Conservation (phyloP, 2,329 filamentous ascomycete genomes). For the Parastagonospora avenae region DNA sequence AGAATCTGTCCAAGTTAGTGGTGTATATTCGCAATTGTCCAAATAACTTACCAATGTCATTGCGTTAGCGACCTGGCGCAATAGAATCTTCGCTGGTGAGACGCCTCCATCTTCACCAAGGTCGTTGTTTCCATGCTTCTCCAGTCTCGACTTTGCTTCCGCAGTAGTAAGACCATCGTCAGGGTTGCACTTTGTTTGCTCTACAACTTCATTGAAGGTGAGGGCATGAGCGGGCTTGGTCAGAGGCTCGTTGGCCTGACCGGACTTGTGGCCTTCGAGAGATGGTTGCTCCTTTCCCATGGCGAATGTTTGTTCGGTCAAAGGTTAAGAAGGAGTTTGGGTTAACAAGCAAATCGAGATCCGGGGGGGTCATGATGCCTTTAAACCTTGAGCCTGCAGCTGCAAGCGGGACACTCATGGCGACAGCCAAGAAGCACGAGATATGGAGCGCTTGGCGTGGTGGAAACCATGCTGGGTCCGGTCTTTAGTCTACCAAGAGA, state of each 20-base stretch:
- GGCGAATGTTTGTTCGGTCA: conserved; percentile 25
- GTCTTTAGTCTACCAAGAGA: conserved; percentile 18
- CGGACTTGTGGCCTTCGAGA: conserved; percentile 49
- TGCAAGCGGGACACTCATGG: conserved; percentile 29
- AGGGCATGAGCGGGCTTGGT: conserved; percentile 68
- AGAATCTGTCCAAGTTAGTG: conserved; percentile 39
- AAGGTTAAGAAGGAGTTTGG: conserved; percentile 28
- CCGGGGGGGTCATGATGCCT: conserved; percentile 31
- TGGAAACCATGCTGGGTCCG: conserved; percentile 32
- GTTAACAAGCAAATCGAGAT: conserved; percentile 37
- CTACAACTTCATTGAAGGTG: conserved; percentile 57
- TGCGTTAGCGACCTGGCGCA: conserved; percentile 76
- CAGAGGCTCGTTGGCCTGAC: conserved; percentile 59
- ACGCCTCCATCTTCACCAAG: conserved; percentile 73
- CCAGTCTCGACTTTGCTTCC: conserved; percentile 56
- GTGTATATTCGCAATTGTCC: background rate
- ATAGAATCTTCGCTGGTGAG: conserved; percentile 73
- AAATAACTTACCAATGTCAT: conserved; percentile 68
- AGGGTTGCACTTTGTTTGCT: conserved; percentile 65
- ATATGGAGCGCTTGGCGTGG: conserved; percentile 35
- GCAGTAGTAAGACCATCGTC: conserved; percentile 69
- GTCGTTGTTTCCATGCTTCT: conserved; percentile 69
- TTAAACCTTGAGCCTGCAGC: conserved; percentile 31
- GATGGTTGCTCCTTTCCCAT: conserved; percentile 47
- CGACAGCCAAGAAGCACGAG: conserved; percentile 35